Base-by-base conservation (phyloP, 306 rosid genomes). In the Notholithocarpus densiflorus region DNA sequence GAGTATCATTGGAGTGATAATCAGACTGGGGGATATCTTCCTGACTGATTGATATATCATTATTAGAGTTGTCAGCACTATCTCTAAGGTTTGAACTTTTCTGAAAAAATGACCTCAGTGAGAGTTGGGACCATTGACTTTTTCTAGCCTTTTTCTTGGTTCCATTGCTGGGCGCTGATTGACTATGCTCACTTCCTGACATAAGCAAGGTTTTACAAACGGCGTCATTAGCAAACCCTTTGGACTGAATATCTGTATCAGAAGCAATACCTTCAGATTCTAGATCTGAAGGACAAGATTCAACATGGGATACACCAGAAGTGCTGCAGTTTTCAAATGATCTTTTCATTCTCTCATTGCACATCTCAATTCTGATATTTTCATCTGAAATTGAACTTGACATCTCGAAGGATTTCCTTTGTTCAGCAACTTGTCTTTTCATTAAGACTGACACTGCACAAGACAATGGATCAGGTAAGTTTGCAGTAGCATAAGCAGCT, bases 81-180 rank as follows among this genome's bases (percentile, higher is more conserved):
- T 75, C 84, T 68, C 82, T 81, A 66, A 45, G 59, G 78, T 79
- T 73, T 69, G 82, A 73, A 20, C 86, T 88, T 85, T 74, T 91
- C 84, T 79, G 89, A 59, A 93, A 93, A 87, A 91, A 93, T 45
- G 97, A 90, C 86, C 51, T 84, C 40, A 93, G 82, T 10, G 98
- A 86, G 84, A 89, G 90, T 78, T 93, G 97, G 77, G 94, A 90
- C 73, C 77, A 53, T 79, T 83, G 92, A 74, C 83, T 87, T 40
- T 79, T 90, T 82, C 86, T 88, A 68, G 88, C 85, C 71, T 84
- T 95, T 84, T 95, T 95, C 90, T 83, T 90, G 24, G 87, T 68
- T 69, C 68, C 81, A 60, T 80, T 78, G 53, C 73, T 57, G 9
- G 75, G 61, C 29, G 56, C 51, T 70, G 84, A 61, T 77, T 80